Evolutionary conservation across 129 eudicot species (phyloP).

Genomic region (Helianthus tuberosus): DNA sequence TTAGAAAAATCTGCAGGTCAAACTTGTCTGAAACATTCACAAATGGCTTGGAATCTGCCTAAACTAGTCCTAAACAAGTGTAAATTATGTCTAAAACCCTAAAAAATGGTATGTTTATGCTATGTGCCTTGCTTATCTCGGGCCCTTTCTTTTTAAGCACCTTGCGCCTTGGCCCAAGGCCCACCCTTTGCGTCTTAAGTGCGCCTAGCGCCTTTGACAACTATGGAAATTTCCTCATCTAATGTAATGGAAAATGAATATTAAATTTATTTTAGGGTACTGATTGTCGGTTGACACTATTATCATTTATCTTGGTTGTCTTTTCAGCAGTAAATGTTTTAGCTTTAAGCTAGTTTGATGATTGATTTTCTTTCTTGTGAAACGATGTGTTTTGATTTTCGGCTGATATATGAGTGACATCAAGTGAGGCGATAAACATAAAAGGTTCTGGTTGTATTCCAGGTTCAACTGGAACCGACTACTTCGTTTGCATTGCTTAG

Average conservation of each 20-base stretch:
- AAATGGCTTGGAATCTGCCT: no score
- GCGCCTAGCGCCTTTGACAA: no score
- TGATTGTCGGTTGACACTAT: neutral
- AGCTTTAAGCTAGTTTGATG: slow-evolving; percentile 9
- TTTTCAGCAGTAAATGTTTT: slow-evolving; percentile 10
- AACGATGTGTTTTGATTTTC: neutral
- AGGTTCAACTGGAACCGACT: slow-evolving; percentile 98
- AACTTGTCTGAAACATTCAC: no score
- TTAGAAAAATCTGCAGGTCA: no score
- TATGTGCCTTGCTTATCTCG: no score
- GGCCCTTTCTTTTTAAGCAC: no score
- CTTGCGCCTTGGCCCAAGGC: no score
- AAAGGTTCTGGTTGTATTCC: slow-evolving; percentile 11
- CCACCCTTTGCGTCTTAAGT: no score
- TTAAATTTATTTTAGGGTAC: neutral
- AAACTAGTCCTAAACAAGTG: no score
- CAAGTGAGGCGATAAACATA: slow-evolving; percentile 9
- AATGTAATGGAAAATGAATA: neutral
- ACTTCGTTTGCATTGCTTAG: slow-evolving; percentile 63
- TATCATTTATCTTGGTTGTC: neutral
- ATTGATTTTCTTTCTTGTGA: neutral
- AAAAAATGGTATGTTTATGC: no score
- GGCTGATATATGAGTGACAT: slow-evolving; percentile 23
- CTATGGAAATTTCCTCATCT: neutral
- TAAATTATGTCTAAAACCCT: no score